Base-by-base conservation (phyloP, 2,329 filamentous ascomycete genomes). In the Thermomyces lanuginosus region DNA sequence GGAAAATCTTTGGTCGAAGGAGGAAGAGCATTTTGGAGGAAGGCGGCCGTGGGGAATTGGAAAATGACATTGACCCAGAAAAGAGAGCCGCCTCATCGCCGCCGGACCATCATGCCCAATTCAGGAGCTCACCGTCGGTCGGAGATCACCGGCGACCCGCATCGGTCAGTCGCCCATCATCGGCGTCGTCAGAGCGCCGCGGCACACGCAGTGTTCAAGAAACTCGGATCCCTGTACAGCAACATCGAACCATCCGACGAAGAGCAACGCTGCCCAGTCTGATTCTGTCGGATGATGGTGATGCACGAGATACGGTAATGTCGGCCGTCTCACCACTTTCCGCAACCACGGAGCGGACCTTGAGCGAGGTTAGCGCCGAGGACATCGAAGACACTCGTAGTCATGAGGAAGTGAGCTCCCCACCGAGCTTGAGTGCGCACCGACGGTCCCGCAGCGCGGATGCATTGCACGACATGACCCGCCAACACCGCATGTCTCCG, bases 221-320 rank as follows among this genome's bases (percentile, higher is more conserved):
- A 20, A 28, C 8, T n/a, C 35, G 32, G 13, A 30, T 42, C 12
- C 38, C 41, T 8, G n/a, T 8, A 15, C 34, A 24, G 8, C n/a
- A n/a, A n/a, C n/a, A n/a, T n/a, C n/a, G n/a, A n/a, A 35, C 31
- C 7, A 43, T 42, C 13, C 45, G 44, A 20, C 44, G 58, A 33
- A 49, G 58, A 22, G 56, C 55, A 5, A 60, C 57, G 1, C 41
- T 60, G 9, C 57, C 58, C 1, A 60, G 56, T 31, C 36, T 60
- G 20, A 43, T 59, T 7, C 46, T 60, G 18, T 55, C 52, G 4
- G 50, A 58, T 8, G 47, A 55, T 6, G 54, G 53, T 25, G 25
- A 29, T 22, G 46, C 44, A 4, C 45, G 46, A 14, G 34, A 38
- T n/a, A n/a, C n/a, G n/a, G n/a, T n/a, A n/a, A n/a, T n/a, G 8